These are phyloP conservation scores for Coniella vitis DNA, from an alignment of 2,329 filamentous ascomycete species.

Conservation along the genomic window DNA sequence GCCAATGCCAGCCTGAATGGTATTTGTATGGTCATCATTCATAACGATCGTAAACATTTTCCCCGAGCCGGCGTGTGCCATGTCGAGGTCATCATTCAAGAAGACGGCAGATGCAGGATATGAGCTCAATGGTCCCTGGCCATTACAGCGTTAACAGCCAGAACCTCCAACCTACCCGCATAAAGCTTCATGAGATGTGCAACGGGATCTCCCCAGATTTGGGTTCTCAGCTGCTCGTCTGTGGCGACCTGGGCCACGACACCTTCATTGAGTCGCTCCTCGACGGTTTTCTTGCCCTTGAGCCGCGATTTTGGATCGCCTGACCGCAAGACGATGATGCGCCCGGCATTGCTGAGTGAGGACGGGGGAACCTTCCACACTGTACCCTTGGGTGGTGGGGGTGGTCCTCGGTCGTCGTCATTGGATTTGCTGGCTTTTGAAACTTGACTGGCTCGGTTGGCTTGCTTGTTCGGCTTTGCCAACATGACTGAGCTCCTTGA, in stretches of 20 bases:
- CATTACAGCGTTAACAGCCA: slow-evolving; percentile 65
- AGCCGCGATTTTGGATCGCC: slow-evolving; percentile 31
- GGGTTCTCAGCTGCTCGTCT: slow-evolving; percentile 60
- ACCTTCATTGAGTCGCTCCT: slow-evolving; percentile 47
- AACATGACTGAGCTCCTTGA: slow-evolving; percentile 21
- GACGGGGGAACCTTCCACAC: slow-evolving; percentile 60
- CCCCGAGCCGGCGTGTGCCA: no score
- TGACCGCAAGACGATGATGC: slow-evolving; percentile 59
- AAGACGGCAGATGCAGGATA: not conserved
- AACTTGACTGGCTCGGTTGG: slow-evolving; percentile 17
- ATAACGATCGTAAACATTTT: not conserved
- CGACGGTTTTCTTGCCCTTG: slow-evolving; percentile 40
- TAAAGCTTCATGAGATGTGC: slow-evolving; percentile 79
- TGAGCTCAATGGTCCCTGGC: slow-evolving; percentile 23
- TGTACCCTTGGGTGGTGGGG: slow-evolving; percentile 25
- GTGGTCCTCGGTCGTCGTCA: slow-evolving; percentile 17
- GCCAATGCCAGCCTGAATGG: not conserved
- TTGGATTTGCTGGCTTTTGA: not conserved
- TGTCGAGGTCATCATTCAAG: no score
- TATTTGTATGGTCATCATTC: slow-evolving; percentile 1
- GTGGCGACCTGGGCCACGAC: slow-evolving; percentile 62
- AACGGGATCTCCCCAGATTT: slow-evolving; percentile 76
- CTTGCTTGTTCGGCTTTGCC: slow-evolving; percentile 22
- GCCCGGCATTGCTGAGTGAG: slow-evolving; percentile 63
- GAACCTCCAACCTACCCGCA: slow-evolving; percentile 59